Evolutionary conservation across 2,329 filamentous ascomycete species (phyloP).

Genomic region (Hymenoscyphus albidus): DNA sequence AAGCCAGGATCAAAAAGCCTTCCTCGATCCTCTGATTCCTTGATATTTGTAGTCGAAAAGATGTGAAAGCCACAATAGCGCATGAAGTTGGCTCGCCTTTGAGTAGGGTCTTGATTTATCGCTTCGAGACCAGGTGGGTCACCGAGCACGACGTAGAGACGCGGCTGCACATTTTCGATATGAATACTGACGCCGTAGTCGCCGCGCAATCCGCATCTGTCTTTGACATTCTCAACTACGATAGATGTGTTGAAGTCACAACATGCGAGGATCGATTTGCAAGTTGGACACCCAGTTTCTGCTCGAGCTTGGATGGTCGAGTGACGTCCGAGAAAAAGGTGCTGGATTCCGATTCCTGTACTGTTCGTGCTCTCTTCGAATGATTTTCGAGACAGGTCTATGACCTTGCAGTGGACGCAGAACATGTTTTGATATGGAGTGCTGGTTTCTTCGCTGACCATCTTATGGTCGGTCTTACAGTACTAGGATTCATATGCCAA

Average conservation of each 20-base stretch:
- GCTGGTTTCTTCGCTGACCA: neutral
- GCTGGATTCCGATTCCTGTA: neutral
- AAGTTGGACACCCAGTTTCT: neutral
- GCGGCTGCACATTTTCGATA: neutral
- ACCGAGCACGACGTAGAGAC: neutral
- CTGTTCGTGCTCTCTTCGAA: neutral
- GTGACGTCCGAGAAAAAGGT: neutral
- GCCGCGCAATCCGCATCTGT: neutral
- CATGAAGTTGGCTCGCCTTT: neutral
- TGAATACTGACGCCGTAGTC: neutral
- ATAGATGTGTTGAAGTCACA: neutral
- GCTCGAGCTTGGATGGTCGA: neutral
- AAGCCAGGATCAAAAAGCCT: neutral
- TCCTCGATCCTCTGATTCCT: neutral
- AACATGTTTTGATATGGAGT: neutral
- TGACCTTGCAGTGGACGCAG: neutral
- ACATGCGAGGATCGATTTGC: neutral
- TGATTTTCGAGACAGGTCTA: neutral
- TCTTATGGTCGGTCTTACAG: neutral
- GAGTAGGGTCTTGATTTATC: neutral
- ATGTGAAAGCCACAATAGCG: neutral
- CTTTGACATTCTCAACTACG: neutral
- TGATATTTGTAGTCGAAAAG: neutral
- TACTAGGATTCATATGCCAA: no score
- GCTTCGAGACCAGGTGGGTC: neutral